Conservation (phyloP, 1,284 basidiomycete genomes). For the Coniophora puteana region DNA sequence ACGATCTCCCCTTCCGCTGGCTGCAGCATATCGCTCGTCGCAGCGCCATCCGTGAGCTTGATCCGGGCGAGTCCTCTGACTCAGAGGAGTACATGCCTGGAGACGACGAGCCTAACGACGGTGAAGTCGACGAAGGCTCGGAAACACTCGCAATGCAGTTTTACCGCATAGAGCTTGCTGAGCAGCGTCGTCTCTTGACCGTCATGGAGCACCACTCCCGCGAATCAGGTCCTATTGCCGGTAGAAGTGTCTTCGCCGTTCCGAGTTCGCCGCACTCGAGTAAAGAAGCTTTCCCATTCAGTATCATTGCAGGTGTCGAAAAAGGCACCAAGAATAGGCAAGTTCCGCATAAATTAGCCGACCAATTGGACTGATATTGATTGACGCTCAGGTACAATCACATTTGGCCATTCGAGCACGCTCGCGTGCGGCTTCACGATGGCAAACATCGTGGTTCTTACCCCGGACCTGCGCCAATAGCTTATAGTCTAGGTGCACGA, state of each 20-base stretch:
- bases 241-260: neutral
- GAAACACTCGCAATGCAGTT: conserved; percentile 87
- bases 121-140: conserved; percentile 59
- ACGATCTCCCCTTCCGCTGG: conserved; percentile 82
- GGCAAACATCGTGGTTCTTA: conserved; percentile 27
- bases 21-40: conserved; percentile 68
- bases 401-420: conserved; percentile 96
- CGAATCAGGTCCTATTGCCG: conserved; percentile 32
- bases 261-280: conserved; percentile 20
- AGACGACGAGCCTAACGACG: conserved; percentile 32
- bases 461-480: conserved; percentile 17
- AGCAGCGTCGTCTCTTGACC: conserved; percentile 85
- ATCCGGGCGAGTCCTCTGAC: conserved; percentile 49
- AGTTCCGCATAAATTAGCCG: conserved; percentile 18
- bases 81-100: conserved; percentile 29
- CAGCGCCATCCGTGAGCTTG: conserved; percentile 37
- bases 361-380: too few relatives aligned
- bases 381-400: conserved; percentile 82
- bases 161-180: conserved; percentile 86
- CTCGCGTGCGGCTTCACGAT: conserved; percentile 71
- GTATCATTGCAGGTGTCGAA: conserved; percentile 94
- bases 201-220: conserved; percentile 90
- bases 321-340: conserved; percentile 92
- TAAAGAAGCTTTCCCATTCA: conserved; percentile 75
- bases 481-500: too few relatives aligned